phyloP scores from a whole-genome alignment of 1,284 basidiomycete species.

The Cutaneotrichosporon sp. region DNA sequence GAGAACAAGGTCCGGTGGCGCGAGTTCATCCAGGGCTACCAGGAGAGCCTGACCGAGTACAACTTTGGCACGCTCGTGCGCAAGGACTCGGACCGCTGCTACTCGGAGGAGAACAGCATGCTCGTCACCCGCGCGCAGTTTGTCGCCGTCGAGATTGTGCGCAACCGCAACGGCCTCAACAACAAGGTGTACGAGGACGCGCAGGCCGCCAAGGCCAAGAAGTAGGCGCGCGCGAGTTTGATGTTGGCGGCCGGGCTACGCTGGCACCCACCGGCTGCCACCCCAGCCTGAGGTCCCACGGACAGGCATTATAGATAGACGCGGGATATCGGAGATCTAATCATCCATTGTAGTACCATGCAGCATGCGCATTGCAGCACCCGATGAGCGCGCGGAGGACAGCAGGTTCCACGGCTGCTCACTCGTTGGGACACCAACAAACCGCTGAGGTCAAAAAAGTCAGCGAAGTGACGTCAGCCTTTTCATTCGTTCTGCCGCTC shows the following conservation, averaged over 20 bases:
- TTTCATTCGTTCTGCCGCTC: background rate
- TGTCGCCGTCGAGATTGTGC: slow-evolving; percentile 91
- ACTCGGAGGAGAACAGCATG: slow-evolving; percentile 90
- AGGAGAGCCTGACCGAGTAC: slow-evolving; percentile 85
- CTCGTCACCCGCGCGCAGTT: slow-evolving; percentile 81
- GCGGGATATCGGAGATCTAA: background rate
- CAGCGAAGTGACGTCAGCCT: background rate
- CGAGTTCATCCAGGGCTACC: slow-evolving; percentile 75
- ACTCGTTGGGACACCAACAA: background rate
- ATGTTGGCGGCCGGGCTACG: too few species aligned
- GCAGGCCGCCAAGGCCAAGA: slow-evolving; percentile 35
- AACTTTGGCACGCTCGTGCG: slow-evolving; percentile 97
- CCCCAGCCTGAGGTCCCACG: too few species aligned
- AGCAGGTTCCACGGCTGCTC: too few species aligned
- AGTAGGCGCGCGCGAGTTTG: too few species aligned
- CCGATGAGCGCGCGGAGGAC: background rate
- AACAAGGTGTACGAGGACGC: slow-evolving; percentile 80
- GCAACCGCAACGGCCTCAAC: slow-evolving; percentile 90
- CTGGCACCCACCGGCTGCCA: too few species aligned
- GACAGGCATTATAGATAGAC: slow-evolving; percentile 1
- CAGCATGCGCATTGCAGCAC: background rate
- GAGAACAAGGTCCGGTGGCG: slow-evolving; percentile 93
- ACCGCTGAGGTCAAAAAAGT: background rate
- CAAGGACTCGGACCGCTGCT: slow-evolving; percentile 75
- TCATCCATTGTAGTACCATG: slow-evolving; percentile 1